These are phyloP conservation scores for Euptelea pleiosperma DNA, from an alignment of 164 flowering plant species.

Conservation along the genomic window DNA sequence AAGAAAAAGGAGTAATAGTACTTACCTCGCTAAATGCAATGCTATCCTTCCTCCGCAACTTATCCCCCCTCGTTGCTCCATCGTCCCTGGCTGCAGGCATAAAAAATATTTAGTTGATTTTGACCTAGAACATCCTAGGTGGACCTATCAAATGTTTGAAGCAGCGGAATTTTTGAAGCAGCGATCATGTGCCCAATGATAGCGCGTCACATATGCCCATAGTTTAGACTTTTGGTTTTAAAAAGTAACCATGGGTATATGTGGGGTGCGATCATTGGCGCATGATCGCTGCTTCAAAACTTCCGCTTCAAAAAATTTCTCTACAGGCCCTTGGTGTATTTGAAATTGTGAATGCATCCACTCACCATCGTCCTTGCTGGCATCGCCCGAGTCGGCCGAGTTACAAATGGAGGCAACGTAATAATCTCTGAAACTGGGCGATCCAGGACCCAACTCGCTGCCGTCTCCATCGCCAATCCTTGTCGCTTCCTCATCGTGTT, in stretches of 20 bases:
- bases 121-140: no score
- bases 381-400: not conserved
- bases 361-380: constrained; percentile 7
- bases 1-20: not conserved
- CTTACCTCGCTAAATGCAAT: constrained; percentile 6
- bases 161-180: no score
- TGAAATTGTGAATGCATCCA: no score
- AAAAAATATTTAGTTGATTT: not conserved
- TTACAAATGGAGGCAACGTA: not conserved
- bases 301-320: no score
- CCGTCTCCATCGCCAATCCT: not conserved
- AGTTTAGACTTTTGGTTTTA: no score
- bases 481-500: not conserved
- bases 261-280: no score
- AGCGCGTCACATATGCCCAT: no score
- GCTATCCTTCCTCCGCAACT: constrained; percentile 6
- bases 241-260: no score
- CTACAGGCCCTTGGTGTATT: no score
- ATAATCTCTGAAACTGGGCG: constrained; percentile 14
- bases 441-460: not conserved
- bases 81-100: constrained; percentile 1
- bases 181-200: no score
- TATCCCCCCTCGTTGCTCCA: not conserved
- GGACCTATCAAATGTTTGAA: no score
- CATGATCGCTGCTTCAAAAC: no score